These are phyloP conservation scores for Schizonepeta tenuifolia DNA, from an alignment of 257 asterid genomes.

Conservation along the genomic window DNA sequence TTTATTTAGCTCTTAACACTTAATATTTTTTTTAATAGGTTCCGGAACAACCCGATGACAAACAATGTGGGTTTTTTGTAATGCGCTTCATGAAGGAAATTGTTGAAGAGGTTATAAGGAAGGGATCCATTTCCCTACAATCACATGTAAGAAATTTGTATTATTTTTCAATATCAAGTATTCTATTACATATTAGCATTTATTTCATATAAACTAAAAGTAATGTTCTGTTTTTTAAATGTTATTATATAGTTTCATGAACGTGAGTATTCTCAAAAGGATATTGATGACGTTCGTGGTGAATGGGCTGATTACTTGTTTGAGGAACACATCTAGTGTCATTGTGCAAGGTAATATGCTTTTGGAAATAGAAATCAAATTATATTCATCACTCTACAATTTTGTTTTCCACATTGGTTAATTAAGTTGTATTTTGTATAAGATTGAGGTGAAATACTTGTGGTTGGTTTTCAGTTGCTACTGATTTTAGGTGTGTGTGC, in stretches of 20 bases:
- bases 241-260: not conserved
- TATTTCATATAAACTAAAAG: not conserved
- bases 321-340: no score
- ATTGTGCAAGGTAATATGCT: no score
- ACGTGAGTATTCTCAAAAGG: not conserved
- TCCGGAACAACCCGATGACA: not conserved
- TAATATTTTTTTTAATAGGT: not conserved
- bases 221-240: not conserved
- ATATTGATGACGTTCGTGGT: not conserved
- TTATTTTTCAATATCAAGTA: no score
- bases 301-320: not conserved
- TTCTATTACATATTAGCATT: not conserved
- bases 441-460: no score
- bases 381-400: no score
- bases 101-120: not conserved
- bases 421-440: no score
- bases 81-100: not conserved
- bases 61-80: not conserved
- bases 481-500: no score
- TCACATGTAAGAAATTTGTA: not conserved
- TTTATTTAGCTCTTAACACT: no score
- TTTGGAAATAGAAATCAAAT: no score
- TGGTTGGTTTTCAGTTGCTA: no score
- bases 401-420: no score
- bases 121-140: no score